Base-by-base conservation (phyloP, 2,329 filamentous ascomycete species). In the Aspergillus caelatus region DNA sequence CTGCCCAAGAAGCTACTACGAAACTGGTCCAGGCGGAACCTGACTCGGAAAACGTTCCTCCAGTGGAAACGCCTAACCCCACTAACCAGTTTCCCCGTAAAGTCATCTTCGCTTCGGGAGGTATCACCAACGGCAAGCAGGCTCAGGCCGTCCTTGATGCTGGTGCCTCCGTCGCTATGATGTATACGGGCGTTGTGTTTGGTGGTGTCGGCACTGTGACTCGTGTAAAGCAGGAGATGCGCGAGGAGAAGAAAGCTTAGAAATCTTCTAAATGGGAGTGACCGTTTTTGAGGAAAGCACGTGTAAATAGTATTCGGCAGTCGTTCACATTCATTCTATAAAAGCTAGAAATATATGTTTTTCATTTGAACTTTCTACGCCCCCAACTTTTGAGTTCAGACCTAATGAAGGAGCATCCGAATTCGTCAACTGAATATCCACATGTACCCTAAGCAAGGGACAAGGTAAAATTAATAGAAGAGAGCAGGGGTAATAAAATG, bases 41-140 rank as follows among this genome's bases (percentile, higher is more conserved):
- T 41, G 65, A 65, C 43, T 60, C 63, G 34, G 68, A 70, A 57
- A 66, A 70, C 16, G 63, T 69, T 7, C 66, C 68, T 26, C 48
- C 68, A 16, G 62, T 64, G 5, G 66, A 67, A 46, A 41, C 62
- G 16, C 66, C 68, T 19, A 67, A 67, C 36, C 58, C 67, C 3
- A 64, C 64, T 9, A 46, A 63, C 45, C 62, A 58, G 30, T 60
- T 62, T 46, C 62, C 70, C n/a, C 74, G 71, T 53, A 97, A 97
- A 80, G 89, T 93, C 58, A 91, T 99, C 65, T 98, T 98, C 75
- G 94, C 94, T 0, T 95, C 93, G 0, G 95, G 95, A 1, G 95
- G 95, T 21, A 94, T 99, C 73, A 95, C 91, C 1, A 94, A 90
- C 68, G 95, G 95, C 5, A 85, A 90, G 67, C 90, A 98, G 79